Percentiles rank a stretch among this genome's conserved stretches.
Evolutionary conservation across 2,329 filamentous ascomycete species (phyloP).

Genomic region (Cadophora gregata): DNA sequence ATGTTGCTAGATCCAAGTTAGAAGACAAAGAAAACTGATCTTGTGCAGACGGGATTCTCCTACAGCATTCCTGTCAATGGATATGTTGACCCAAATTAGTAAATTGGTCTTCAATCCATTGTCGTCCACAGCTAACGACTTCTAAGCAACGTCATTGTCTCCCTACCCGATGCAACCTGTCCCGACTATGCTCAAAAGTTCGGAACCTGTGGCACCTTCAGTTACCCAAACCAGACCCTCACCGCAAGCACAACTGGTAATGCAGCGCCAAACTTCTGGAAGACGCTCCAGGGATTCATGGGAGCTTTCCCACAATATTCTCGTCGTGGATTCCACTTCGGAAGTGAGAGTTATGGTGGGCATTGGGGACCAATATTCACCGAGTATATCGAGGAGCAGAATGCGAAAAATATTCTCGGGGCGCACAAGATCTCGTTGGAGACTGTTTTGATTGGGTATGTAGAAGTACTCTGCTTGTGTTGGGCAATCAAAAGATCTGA

Average conservation of each 20-base stretch:
- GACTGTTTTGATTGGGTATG: conserved; percentile 55
- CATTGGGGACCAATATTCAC: conserved; percentile 66
- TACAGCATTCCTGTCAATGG: conserved; percentile 48
- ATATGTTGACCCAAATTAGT: conserved; percentile 31
- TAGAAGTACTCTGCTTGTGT: background rate
- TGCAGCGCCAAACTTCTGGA: conserved; percentile 65
- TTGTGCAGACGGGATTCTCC: conserved; percentile 38
- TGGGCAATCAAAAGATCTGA: conserved; percentile 11
- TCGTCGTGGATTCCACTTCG: conserved; percentile 57
- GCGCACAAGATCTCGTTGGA: conserved; percentile 55
- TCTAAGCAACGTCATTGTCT: conserved; percentile 45
- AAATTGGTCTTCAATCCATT: background rate
- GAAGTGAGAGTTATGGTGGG: conserved; percentile 63
- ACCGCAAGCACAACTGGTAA: conserved; percentile 58
- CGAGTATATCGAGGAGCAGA: conserved; percentile 64
- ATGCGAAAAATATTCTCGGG: conserved; percentile 56
- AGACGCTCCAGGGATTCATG: conserved; percentile 66
- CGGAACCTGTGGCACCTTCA: conserved; percentile 60
- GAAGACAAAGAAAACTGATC: background rate
- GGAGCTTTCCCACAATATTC: conserved; percentile 61
- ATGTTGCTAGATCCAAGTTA: background rate
- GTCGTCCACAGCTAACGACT: conserved; percentile 19
- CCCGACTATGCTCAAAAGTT: conserved; percentile 53
- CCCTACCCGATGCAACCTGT: conserved; percentile 53
- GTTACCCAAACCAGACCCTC: conserved; percentile 54